Percentiles rank a stretch among this genome's conserved stretches.
Evolutionary conservation across 305 asterid species (phyloP).

Genomic region (Nicotiana rustica): DNA sequence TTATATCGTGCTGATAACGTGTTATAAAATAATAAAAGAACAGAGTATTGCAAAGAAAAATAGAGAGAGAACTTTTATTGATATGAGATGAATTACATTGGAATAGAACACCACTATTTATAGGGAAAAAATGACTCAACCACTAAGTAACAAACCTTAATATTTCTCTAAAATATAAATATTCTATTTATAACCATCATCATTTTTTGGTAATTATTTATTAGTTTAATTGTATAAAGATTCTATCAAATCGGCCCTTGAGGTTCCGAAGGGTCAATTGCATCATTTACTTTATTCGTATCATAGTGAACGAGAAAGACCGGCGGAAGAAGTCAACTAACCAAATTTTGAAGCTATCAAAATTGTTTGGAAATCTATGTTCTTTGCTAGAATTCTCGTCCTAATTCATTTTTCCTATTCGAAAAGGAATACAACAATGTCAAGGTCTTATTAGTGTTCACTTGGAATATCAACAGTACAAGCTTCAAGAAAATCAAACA

Average conservation of each 20-base stretch:
- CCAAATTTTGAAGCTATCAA: not conserved
- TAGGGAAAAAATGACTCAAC: no score
- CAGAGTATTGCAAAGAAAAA: no score
- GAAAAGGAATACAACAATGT: not conserved
- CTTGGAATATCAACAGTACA: not conserved
- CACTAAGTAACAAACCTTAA: no score
- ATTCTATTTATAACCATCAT: no score
- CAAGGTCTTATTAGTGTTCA: not conserved
- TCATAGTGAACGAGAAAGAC: not conserved
- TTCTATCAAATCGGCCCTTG: not conserved
- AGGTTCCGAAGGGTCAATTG: not conserved
- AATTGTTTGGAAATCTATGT: not conserved
- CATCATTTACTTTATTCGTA: not conserved
- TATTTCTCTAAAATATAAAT: no score
- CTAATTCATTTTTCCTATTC: not conserved
- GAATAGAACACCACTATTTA: no score
- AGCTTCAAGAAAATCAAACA: not conserved
- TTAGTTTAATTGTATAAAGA: not conserved
- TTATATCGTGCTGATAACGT: no score
- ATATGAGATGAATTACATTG: no score
- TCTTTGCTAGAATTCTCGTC: conserved; percentile 12
- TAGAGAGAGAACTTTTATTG: no score
- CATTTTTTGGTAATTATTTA: no score
- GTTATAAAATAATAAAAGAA: no score
- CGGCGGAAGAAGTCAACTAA: not conserved